Conservation (phyloP, 2,329 filamentous ascomycete species). For the Aspergillus tubingensis region DNA sequence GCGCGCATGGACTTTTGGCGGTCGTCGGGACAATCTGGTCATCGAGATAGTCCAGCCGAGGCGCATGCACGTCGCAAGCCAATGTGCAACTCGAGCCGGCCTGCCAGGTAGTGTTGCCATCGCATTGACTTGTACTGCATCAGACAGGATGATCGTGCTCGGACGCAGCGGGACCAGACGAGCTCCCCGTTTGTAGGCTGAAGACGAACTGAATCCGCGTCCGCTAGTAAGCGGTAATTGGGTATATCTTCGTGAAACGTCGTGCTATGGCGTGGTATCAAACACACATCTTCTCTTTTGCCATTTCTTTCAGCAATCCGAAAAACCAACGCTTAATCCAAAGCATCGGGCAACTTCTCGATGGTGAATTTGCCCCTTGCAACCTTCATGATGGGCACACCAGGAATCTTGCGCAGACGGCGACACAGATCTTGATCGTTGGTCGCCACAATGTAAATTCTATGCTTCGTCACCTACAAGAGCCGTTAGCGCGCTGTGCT, state of each 20-base stretch:
- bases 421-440: constrained; percentile 75
- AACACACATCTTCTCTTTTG: neutral
- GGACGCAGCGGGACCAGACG: neutral
- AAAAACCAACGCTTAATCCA: constrained; percentile 50
- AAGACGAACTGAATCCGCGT: neutral
- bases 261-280: constrained; percentile 1
- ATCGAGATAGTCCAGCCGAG: neutral
- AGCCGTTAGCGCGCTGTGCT: neutral
- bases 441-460: constrained; percentile 76
- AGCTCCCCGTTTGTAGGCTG: neutral
- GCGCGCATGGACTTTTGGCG: neutral
- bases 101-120: neutral
- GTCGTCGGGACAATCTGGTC: neutral
- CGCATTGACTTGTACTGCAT: neutral
- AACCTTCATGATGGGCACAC: constrained; percentile 71
- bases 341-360: constrained; percentile 83
- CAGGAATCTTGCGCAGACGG: constrained; percentile 78
- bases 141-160: neutral
- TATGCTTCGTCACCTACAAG: constrained; percentile 58
- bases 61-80: neutral
- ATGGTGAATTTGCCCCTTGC: constrained; percentile 91
- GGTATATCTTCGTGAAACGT: constrained; percentile 2
- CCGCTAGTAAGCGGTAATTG: neutral
- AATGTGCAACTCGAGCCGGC: neutral
- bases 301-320: neutral